Evolutionary conservation across 2,329 filamentous ascomycete genomes (phyloP).

Genomic region (Penicillium sp.): DNA sequence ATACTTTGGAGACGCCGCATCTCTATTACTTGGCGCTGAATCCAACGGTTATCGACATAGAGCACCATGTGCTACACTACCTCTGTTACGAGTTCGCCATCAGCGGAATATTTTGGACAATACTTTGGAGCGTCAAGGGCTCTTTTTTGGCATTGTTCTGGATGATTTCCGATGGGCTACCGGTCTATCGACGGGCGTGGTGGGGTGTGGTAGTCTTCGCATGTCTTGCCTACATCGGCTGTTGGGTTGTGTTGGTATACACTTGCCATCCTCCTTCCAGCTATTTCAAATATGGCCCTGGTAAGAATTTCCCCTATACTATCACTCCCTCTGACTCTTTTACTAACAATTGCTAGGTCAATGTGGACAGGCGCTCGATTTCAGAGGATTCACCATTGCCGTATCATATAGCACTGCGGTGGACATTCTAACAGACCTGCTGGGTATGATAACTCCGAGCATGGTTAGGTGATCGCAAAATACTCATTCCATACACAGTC

Average conservation of each 20-base stretch:
- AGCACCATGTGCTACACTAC: slow-evolving; percentile 15
- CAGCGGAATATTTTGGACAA: slow-evolving; percentile 24
- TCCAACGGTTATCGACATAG: slow-evolving; percentile 10
- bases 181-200: slow-evolving; percentile 19
- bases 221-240: slow-evolving; percentile 15
- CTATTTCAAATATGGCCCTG: slow-evolving; percentile 18
- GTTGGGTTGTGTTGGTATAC: slow-evolving; percentile 19
- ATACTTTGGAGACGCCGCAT: slow-evolving; percentile 22
- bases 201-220: slow-evolving; percentile 13
- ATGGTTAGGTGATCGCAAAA: not conserved
- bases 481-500: slow-evolving; percentile 16
- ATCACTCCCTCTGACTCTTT: not conserved
- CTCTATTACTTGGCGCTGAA: slow-evolving; percentile 20
- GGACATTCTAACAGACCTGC: slow-evolving; percentile 26
- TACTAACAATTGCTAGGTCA: slow-evolving; percentile 10
- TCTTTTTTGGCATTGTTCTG: slow-evolving; percentile 24
- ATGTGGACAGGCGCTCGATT: slow-evolving; percentile 19
- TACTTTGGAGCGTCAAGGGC: slow-evolving; percentile 23
- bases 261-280: slow-evolving; percentile 21
- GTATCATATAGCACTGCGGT: slow-evolving; percentile 24
- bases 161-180: slow-evolving; percentile 17
- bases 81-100: slow-evolving; percentile 20
- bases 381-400: slow-evolving; percentile 16
- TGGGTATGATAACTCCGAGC: slow-evolving; percentile 16
- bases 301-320: not conserved